phyloP scores from a whole-genome alignment of 228 moss, liverwort and hornwort genomes.

The Sphagnum magellanicum region DNA sequence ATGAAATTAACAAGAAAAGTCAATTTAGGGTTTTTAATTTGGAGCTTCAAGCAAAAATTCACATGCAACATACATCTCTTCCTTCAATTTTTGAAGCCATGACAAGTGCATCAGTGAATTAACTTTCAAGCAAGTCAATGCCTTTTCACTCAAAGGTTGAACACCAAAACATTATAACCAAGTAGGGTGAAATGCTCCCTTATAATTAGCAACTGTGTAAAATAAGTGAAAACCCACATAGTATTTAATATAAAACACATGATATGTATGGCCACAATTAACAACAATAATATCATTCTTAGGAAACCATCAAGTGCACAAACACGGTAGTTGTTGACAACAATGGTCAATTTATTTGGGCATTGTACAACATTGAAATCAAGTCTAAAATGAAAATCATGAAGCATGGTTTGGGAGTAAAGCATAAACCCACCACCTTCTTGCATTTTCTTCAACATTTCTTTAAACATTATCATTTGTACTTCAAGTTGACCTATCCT shows the following conservation, averaged over 20 bases:
- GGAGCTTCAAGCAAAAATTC: too few relatives aligned
- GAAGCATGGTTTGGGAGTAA: not conserved
- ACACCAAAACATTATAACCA: not conserved
- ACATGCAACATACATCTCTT: too few relatives aligned
- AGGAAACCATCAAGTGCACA: not conserved
- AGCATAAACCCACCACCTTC: not conserved
- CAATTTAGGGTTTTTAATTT: too few relatives aligned
- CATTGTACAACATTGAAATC: not conserved
- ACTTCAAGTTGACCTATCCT: not conserved
- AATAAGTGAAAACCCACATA: not conserved
- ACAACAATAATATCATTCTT: not conserved
- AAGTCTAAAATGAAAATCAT: not conserved
- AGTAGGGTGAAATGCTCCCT: not conserved
- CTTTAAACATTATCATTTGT: not conserved
- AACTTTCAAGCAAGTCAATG: too few relatives aligned
- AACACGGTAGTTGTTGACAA: not conserved
- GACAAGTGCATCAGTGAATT: too few relatives aligned
- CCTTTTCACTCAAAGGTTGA: not conserved
- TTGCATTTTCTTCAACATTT: not conserved
- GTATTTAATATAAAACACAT: not conserved
- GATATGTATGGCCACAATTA: not conserved
- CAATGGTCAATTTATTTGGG: not conserved
- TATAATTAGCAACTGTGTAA: not conserved
- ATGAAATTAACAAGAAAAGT: too few relatives aligned
- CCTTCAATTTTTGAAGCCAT: too few relatives aligned